Conservation (phyloP, 805 yeast species). For the Barnettozyma siamensis region DNA sequence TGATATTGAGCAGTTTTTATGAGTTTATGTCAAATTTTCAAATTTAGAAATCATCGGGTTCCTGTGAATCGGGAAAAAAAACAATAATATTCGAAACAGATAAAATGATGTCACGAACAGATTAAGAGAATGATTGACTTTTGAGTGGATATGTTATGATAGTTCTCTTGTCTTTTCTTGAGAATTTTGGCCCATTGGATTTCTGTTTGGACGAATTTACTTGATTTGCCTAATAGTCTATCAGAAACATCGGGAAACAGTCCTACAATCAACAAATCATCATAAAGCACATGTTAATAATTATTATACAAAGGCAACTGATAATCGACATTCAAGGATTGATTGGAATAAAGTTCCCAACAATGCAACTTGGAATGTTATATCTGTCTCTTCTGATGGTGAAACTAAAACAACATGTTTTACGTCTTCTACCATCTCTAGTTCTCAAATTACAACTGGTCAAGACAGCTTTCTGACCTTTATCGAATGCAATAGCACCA, state of each 20-base stretch:
- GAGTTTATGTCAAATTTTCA: neutral
- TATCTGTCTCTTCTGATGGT: slow-evolving; percentile 89
- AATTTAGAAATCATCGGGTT: neutral
- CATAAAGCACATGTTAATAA: too few relatives aligned
- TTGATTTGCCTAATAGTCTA: too few relatives aligned
- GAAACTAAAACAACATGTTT: slow-evolving; percentile 89
- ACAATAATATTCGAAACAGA: too few relatives aligned
- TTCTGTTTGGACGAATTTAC: too few relatives aligned
- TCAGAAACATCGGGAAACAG: too few relatives aligned
- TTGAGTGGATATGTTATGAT: too few relatives aligned
- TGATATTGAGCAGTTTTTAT: too few relatives aligned
- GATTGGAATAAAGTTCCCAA: slow-evolving; percentile 90
- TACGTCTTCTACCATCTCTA: slow-evolving; percentile 70
- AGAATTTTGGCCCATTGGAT: too few relatives aligned
- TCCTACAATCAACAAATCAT: too few relatives aligned
- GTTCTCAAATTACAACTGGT: slow-evolving; percentile 87
- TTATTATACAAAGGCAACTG: neutral
- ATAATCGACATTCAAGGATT: slow-evolving; percentile 24
- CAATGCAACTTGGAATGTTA: slow-evolving; percentile 93
- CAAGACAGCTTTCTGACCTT: slow-evolving; percentile 90
- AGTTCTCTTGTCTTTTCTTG: too few relatives aligned
- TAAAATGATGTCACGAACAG: too few relatives aligned
- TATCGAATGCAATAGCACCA: slow-evolving; percentile 93
- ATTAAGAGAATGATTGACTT: too few relatives aligned
- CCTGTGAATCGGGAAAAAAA: neutral